Evolutionary conservation across 305 asterid genomes (phyloP).

Genomic region (Euphrasia arctica): DNA sequence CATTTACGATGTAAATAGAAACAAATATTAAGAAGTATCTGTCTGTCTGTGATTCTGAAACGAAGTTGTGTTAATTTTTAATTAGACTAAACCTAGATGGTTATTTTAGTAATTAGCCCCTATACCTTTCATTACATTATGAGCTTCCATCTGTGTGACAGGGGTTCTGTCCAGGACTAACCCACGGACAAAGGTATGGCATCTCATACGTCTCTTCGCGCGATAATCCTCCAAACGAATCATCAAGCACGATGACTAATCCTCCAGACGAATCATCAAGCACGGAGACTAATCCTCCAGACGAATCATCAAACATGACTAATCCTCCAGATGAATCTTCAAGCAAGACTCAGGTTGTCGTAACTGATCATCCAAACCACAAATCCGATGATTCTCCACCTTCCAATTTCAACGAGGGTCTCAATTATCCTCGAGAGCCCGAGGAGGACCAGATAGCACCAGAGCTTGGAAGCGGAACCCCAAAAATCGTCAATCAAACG

Average conservation of each 20-base stretch:
- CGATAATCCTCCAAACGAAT: slow-evolving; percentile 34
- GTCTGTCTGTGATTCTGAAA: neutral
- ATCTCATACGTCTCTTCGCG: slow-evolving; percentile 48
- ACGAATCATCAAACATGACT: slow-evolving; percentile 35
- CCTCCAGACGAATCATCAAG: slow-evolving; percentile 38
- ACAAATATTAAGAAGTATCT: neutral
- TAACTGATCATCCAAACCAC: slow-evolving; percentile 34
- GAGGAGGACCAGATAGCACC: slow-evolving; percentile 29
- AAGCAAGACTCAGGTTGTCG: slow-evolving; percentile 29
- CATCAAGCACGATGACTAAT: slow-evolving; percentile 27
- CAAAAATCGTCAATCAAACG: slow-evolving; percentile 29
- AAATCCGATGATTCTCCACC: slow-evolving; percentile 29
- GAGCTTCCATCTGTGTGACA: slow-evolving; percentile 30
- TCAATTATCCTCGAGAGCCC: slow-evolving; percentile 27
- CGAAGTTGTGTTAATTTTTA: neutral
- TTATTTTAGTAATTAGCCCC: neutral
- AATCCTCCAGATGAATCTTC: neutral
- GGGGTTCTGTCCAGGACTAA: slow-evolving; percentile 91
- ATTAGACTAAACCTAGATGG: neutral
- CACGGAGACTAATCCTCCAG: slow-evolving; percentile 4
- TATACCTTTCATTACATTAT: slow-evolving; percentile 7
- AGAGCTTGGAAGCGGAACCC: slow-evolving; percentile 27
- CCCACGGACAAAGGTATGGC: slow-evolving; percentile 78
- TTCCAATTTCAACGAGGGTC: slow-evolving; percentile 32
- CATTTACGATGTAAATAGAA: neutral